A percentile compares a stretch with the other conserved stretches of the same genome.
Conservation (phyloP, 2,329 filamentous ascomycete genomes). For the Sporothrix curviconia region DNA sequence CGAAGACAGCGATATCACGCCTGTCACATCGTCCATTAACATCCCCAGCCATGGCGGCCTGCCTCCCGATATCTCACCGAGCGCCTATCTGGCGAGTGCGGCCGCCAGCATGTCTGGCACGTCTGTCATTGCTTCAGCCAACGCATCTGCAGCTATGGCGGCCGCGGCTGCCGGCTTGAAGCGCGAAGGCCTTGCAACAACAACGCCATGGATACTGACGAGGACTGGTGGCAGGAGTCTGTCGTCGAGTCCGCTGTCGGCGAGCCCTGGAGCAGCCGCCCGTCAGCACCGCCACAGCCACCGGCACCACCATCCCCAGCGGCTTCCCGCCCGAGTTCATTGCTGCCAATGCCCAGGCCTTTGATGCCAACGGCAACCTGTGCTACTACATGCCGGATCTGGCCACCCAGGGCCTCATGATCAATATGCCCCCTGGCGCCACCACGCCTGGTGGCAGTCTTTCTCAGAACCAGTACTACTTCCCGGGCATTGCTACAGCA, state of each 20-base stretch:
- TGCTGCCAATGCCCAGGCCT: not conserved
- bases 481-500: slow-evolving; percentile 5
- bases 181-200: not conserved
- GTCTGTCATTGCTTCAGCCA: slow-evolving; percentile 14
- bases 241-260: slow-evolving; percentile 13
- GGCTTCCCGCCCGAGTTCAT: not conserved
- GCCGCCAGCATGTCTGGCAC: slow-evolving; percentile 14
- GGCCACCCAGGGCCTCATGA: slow-evolving; percentile 39
- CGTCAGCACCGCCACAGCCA: not conserved
- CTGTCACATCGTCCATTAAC: not conserved
- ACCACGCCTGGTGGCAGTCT: slow-evolving; percentile 18
- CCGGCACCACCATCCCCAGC: not conserved
- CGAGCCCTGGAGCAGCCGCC: not conserved
- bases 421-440: slow-evolving; percentile 43
- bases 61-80: slow-evolving; percentile 5
- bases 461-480: slow-evolving; percentile 18
- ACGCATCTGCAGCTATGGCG: not conserved
- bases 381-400: slow-evolving; percentile 22
- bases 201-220: slow-evolving; percentile 14
- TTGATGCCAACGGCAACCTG: slow-evolving; percentile 11
- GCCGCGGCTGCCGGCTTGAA: not conserved
- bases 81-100: slow-evolving; percentile 13
- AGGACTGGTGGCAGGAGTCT: slow-evolving; percentile 19
- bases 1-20: slow-evolving; percentile 4
- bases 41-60: slow-evolving; percentile 2